These are phyloP conservation scores for Penicillium desertorum DNA, from an alignment of 495 filamentous ascomycete species.

Conservation along the genomic window DNA sequence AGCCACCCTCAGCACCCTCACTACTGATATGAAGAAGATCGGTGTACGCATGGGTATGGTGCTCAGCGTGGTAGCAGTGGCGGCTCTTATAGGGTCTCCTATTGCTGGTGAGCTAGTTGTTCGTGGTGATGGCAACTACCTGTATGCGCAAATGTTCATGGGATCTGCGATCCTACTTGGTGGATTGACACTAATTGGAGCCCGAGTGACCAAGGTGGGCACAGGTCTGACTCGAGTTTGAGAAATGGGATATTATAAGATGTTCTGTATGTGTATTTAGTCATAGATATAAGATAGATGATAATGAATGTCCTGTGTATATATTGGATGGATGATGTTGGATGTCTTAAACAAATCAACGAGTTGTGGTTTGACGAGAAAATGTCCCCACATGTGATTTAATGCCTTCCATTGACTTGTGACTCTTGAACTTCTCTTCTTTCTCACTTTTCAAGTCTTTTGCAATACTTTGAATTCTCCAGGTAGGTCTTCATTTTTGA, in stretches of 20 bases:
- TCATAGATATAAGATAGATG: no score
- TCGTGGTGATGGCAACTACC: slow-evolving; percentile 50
- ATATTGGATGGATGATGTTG: background rate
- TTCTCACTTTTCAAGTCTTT: background rate
- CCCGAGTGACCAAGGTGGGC: slow-evolving; percentile 48
- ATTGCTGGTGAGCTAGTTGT: slow-evolving; percentile 66
- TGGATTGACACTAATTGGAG: slow-evolving; percentile 42
- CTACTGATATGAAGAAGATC: slow-evolving; percentile 62
- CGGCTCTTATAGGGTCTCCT: slow-evolving; percentile 70
- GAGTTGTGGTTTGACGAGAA: no score
- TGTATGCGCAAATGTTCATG: slow-evolving; percentile 58
- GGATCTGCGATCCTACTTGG: slow-evolving; percentile 51
- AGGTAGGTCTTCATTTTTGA: background rate
- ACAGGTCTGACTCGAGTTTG: slow-evolving; percentile 27
- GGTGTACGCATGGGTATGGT: slow-evolving; percentile 79
- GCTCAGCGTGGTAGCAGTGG: slow-evolving; percentile 71
- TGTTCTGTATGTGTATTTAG: slow-evolving; percentile 2
- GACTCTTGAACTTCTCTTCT: no score
- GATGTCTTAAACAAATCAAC: no score
- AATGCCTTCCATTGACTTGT: no score
- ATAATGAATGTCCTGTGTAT: slow-evolving; percentile 4
- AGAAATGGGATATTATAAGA: slow-evolving; percentile 4
- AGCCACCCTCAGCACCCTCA: slow-evolving; percentile 59
- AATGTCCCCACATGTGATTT: no score
- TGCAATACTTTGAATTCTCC: background rate